A percentile compares a stretch with the other conserved stretches of the same genome.
Evolutionary conservation across 208 protist species (phyloP).

Genomic region (Histomonas meleagridis): DNA sequence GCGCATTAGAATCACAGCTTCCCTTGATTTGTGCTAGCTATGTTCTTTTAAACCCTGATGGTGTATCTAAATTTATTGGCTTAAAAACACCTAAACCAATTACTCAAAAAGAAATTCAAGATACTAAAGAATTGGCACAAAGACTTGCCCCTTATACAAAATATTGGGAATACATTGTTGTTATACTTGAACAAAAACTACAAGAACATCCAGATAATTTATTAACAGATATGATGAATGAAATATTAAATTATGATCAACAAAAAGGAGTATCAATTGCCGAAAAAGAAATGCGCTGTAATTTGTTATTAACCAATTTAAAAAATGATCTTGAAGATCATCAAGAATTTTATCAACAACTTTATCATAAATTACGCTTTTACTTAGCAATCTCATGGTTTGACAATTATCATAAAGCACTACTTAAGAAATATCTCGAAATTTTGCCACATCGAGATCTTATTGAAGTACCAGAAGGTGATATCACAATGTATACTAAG

Average conservation of each 20-base stretch:
- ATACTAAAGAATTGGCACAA: neutral
- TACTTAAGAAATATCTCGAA: neutral
- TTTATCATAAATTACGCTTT: neutral
- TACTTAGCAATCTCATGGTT: neutral
- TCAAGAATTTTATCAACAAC: constrained; percentile 15
- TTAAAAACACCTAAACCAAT: neutral
- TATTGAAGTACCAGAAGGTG: neutral
- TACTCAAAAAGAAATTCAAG: neutral
- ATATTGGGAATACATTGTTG: neutral
- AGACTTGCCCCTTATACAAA: neutral
- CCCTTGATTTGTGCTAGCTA: neutral
- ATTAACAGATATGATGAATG: neutral
- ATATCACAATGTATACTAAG: neutral
- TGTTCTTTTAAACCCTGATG: neutral
- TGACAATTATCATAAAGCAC: neutral
- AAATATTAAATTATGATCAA: neutral
- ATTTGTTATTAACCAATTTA: neutral
- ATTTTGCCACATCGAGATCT: neutral
- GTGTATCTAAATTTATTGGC: neutral
- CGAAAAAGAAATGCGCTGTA: neutral
- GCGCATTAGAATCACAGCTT: too few relatives aligned
- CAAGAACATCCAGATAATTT: neutral
- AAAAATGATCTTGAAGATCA: constrained; percentile 28
- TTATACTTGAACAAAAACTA: neutral
- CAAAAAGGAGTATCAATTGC: neutral